Conservation (phyloP, 78 protist species). For the Dictyostelium firmibasis region DNA sequence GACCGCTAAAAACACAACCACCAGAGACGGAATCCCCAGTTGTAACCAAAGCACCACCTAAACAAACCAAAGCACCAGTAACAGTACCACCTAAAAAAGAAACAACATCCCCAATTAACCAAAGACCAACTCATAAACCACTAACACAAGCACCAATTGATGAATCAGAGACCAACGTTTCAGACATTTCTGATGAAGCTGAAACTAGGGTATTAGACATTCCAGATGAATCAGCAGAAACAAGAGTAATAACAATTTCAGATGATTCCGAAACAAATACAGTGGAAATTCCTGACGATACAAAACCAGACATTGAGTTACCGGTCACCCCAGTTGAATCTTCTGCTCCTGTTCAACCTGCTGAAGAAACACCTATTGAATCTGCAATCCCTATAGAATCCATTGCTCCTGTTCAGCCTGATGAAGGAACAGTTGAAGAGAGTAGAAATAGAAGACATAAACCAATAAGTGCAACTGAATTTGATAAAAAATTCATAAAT, state of each 20-base stretch:
- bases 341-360: neutral
- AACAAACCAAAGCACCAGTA: neutral
- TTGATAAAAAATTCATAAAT: neutral
- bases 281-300: neutral
- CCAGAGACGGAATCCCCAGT: neutral
- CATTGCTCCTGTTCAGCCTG: neutral
- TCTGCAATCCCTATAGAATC: neutral
- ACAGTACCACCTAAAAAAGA: neutral
- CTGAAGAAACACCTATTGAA: too few species aligned
- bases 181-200: neutral
- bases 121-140: neutral
- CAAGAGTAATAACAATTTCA: neutral
- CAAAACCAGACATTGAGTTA: neutral
- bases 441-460: neutral
- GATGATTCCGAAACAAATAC: neutral
- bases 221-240: neutral
- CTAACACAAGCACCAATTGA: neutral
- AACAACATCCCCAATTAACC: neutral
- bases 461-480: constrained; percentile 1
- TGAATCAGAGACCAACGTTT: neutral
- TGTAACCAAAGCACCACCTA: neutral
- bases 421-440: neutral
- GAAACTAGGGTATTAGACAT: neutral
- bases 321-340: neutral
- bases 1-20: neutral